A percentile compares a stretch with the other conserved stretches of the same genome.
Conservation (phyloP, 1,284 basidiomycete genomes). For the Leccinum fallax region DNA sequence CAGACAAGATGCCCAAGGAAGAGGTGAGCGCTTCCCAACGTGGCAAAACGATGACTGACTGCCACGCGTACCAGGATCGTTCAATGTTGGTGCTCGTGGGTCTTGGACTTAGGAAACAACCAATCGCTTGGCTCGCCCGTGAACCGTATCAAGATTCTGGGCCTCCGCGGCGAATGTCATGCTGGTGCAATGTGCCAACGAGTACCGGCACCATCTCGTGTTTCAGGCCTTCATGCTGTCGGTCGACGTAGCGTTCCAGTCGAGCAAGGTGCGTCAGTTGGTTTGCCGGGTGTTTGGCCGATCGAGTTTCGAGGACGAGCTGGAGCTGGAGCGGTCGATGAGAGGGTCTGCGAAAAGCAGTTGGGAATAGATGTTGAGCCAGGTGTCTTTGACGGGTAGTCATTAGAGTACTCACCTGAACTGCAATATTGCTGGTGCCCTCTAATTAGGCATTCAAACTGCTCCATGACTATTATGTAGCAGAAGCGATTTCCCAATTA, state of each 20-base stretch:
- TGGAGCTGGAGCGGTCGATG: constrained; percentile 54
- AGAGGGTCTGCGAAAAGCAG: constrained; percentile 57
- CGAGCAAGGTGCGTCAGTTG: constrained; percentile 48
- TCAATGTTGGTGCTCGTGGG: too few species aligned
- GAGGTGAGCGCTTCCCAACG: too few species aligned
- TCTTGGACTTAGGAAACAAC: constrained; percentile 54
- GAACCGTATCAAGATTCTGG: constrained; percentile 82
- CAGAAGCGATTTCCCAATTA: too few species aligned
- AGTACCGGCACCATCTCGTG: constrained; percentile 52
- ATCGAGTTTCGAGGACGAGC: constrained; percentile 62
- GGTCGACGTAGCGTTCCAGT: constrained; percentile 58
- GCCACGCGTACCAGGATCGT: too few species aligned
- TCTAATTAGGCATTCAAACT: too few species aligned
- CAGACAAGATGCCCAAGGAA: too few species aligned
- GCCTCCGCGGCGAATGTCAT: constrained; percentile 39
- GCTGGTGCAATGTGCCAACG: constrained; percentile 41
- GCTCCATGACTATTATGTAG: too few species aligned
- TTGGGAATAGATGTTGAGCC: constrained; percentile 59
- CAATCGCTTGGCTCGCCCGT: constrained; percentile 81
- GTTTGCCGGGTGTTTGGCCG: constrained; percentile 38
- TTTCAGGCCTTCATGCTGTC: constrained; percentile 59
- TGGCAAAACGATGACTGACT: too few species aligned
- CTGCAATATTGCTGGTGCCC: too few species aligned
- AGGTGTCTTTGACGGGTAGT: constrained; percentile 41
- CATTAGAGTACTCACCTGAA: too few species aligned